These are phyloP conservation scores for Stipa capillata DNA, from an alignment of 176 grass and related monocot genomes.

Conservation along the genomic window DNA sequence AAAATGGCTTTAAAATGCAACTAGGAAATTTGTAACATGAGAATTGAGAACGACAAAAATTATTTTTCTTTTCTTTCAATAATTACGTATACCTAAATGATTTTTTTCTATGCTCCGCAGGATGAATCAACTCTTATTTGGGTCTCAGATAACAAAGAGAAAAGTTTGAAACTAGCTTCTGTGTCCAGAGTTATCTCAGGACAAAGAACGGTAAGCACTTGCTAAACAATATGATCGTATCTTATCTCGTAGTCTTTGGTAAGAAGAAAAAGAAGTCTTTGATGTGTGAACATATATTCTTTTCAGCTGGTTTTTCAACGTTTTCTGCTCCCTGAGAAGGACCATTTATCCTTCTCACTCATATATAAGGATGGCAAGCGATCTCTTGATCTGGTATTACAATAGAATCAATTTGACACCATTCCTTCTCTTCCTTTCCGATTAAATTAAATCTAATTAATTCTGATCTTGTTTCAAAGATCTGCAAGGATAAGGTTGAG, in stretches of 20 bases:
- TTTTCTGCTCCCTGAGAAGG: conserved; percentile 82
- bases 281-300: conserved; percentile 4
- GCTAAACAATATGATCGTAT: not conserved
- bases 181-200: conserved; percentile 76
- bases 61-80: not conserved
- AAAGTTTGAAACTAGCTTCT: conserved; percentile 76
- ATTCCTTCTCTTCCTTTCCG: conserved; percentile 9
- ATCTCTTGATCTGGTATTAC: conserved; percentile 87
- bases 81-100: not conserved
- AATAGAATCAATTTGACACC: not conserved
- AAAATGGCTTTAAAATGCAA: not conserved
- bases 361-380: conserved; percentile 79
- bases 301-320: conserved; percentile 89
- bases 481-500: conserved; percentile 97
- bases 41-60: not conserved
- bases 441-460: not conserved
- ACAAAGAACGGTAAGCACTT: conserved; percentile 78
- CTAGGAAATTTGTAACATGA: not conserved
- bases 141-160: conserved; percentile 78
- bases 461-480: conserved; percentile 31
- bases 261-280: no score
- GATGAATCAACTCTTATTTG: conserved; percentile 93
- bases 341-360: conserved; percentile 92
- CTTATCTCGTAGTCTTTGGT: no score
- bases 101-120: conserved; percentile 12